These are phyloP conservation scores for Globisporangium splendens DNA, from an alignment of 352 stramenopile genomes.

Conservation along the genomic window DNA sequence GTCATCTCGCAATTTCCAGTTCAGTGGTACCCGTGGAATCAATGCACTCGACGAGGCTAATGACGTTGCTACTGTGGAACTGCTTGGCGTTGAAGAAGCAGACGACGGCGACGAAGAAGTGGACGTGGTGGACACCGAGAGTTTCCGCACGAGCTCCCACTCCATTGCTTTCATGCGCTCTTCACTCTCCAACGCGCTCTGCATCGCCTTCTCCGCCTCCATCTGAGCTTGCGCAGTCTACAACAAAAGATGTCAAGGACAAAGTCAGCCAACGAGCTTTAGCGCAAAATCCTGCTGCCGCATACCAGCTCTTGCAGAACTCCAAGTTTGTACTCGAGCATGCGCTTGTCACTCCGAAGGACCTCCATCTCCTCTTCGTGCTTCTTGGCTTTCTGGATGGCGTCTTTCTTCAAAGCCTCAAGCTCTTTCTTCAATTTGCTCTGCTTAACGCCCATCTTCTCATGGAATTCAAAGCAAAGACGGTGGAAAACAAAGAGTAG, in stretches of 20 bases:
- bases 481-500: too few species aligned
- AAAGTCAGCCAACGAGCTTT: too few species aligned
- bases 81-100: neutral
- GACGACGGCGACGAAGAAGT: slow-evolving; percentile 1
- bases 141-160: slow-evolving; percentile 66
- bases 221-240: slow-evolving; percentile 38
- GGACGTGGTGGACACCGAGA: slow-evolving; percentile 20
- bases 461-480: too few species aligned
- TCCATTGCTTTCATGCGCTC: slow-evolving; percentile 71
- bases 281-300: neutral
- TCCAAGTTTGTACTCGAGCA: slow-evolving; percentile 53
- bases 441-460: slow-evolving; percentile 43
- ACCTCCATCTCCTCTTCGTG: slow-evolving; percentile 38
- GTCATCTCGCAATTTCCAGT: slow-evolving; percentile 55
- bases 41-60: slow-evolving; percentile 13
- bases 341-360: slow-evolving; percentile 43
- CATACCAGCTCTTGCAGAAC: slow-evolving; percentile 50
- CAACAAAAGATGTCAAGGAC: neutral
- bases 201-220: slow-evolving; percentile 41
- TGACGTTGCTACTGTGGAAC: neutral
- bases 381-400: slow-evolving; percentile 19
- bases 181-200: slow-evolving; percentile 36
- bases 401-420: slow-evolving; percentile 36
- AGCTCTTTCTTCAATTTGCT: slow-evolving; percentile 65
- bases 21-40: slow-evolving; percentile 34